These are phyloP conservation scores for Pelagomonas calceolata DNA, from an alignment of 108 stramenopile genomes.

Conservation along the genomic window DNA sequence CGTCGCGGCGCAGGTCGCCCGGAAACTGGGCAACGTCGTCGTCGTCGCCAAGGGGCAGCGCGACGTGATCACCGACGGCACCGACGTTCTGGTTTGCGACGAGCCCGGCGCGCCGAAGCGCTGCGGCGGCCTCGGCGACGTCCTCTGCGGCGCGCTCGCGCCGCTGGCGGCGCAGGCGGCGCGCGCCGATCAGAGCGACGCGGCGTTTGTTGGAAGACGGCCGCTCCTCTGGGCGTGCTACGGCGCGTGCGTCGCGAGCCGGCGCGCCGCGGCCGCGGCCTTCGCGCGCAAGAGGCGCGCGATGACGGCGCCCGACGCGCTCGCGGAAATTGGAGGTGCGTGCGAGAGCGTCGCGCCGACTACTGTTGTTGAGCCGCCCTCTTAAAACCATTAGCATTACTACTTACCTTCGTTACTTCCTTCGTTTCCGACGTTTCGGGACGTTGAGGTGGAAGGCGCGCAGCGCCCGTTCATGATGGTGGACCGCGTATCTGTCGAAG, in stretches of 20 bases:
- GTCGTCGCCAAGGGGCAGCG: conserved; percentile 49
- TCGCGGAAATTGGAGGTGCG: conserved; percentile 50
- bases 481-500: too few relatives aligned
- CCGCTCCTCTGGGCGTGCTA: conserved; percentile 49
- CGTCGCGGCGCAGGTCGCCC: conserved; percentile 18
- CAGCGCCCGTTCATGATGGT: too few relatives aligned
- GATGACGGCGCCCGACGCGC: conserved; percentile 76
- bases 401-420: too few relatives aligned
- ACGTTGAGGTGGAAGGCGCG: too few relatives aligned
- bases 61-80: conserved; percentile 36
- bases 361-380: neutral
- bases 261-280: conserved; percentile 55
- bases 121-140: conserved; percentile 93
- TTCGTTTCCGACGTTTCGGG: too few relatives aligned
- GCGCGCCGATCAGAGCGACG: neutral
- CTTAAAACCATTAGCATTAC: too few relatives aligned
- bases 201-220: conserved; percentile 1
- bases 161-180: conserved; percentile 64
- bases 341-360: conserved; percentile 38
- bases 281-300: conserved; percentile 54
- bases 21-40: conserved; percentile 30
- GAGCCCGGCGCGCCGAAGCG: conserved; percentile 77
- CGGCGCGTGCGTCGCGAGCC: conserved; percentile 60
- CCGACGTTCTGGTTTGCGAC: conserved; percentile 33
- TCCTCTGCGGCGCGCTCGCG: conserved; percentile 69